These are phyloP conservation scores for Clavaria fumosa DNA, from an alignment of 768 basidiomycete species.

Conservation along the genomic window DNA sequence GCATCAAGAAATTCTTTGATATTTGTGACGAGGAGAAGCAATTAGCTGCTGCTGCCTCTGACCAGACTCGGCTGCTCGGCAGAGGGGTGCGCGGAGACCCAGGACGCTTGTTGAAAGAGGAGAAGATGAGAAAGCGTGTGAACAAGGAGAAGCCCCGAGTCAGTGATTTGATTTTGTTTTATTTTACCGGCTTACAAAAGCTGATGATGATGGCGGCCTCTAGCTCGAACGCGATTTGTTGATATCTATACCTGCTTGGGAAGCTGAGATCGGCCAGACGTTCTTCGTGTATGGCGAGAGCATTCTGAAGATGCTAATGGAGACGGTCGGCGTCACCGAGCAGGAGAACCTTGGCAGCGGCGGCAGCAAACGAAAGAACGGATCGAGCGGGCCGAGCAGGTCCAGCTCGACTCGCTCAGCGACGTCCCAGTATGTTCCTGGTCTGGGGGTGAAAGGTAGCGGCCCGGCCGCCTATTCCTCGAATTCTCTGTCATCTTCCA, in stretches of 20 bases:
- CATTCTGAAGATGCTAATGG: constrained; percentile 65
- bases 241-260: constrained; percentile 70
- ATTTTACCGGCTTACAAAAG: neutral
- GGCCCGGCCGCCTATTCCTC: no score
- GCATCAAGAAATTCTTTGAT: constrained; percentile 79
- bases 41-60: constrained; percentile 62
- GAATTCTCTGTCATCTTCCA: constrained; percentile 40
- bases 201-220: neutral
- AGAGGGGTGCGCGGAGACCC: constrained; percentile 74
- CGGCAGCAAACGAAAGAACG: constrained; percentile 49
- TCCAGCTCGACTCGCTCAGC: constrained; percentile 42
- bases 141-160: constrained; percentile 87
- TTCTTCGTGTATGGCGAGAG: constrained; percentile 81
- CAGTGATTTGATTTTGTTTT: constrained; percentile 14
- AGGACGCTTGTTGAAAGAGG: constrained; percentile 77
- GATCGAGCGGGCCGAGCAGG: constrained; percentile 38
- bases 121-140: constrained; percentile 94
- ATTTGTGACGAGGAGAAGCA: constrained; percentile 86
- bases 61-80: constrained; percentile 70
- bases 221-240: constrained; percentile 87
- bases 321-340: constrained; percentile 50
- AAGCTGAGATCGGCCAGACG: constrained; percentile 49
- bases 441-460: constrained; percentile 8
- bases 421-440: constrained; percentile 26
- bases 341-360: no score